A percentile compares a stretch with the other conserved stretches of the same genome.
Evolutionary conservation across 1,139 yeast genomes (phyloP).

Genomic region (Arxiozyma bovina): DNA sequence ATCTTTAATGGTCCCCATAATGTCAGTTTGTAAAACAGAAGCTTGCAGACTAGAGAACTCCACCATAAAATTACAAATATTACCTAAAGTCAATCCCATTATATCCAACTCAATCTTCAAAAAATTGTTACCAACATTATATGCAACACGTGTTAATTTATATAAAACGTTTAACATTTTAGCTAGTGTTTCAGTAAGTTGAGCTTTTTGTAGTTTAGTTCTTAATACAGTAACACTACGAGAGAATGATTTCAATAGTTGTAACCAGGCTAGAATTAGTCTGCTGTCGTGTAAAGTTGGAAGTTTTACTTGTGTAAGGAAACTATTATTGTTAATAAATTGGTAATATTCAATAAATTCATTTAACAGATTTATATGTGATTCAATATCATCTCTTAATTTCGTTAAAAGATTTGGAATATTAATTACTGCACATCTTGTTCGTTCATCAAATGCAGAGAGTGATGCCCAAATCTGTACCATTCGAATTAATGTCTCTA

Average conservation of each 20-base stretch:
- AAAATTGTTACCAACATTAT: conserved; percentile 21
- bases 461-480: conserved; percentile 24
- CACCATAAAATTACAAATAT: conserved; percentile 65
- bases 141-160: conserved; percentile 22
- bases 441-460: conserved; percentile 25
- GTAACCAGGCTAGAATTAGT: conserved; percentile 23
- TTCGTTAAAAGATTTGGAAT: conserved; percentile 17
- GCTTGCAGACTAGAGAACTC: conserved; percentile 71
- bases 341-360: conserved; percentile 18
- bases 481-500: conserved; percentile 17
- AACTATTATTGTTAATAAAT: conserved; percentile 3
- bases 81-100: conserved; percentile 54
- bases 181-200: conserved; percentile 43
- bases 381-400: conserved; percentile 19
- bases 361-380: conserved; percentile 17
- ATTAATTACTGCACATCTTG: conserved; percentile 20
- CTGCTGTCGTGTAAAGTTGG: conserved; percentile 25
- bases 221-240: conserved; percentile 64
- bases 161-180: conserved; percentile 32
- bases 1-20: conserved; percentile 41
- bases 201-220: conserved; percentile 55
- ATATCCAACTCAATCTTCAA: conserved; percentile 32
- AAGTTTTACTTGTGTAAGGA: conserved; percentile 8
- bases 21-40: conserved; percentile 47
- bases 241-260: conserved; percentile 58